Conservation (phyloP, 2,329 filamentous ascomycete species). For the Sclerotinia minor region DNA sequence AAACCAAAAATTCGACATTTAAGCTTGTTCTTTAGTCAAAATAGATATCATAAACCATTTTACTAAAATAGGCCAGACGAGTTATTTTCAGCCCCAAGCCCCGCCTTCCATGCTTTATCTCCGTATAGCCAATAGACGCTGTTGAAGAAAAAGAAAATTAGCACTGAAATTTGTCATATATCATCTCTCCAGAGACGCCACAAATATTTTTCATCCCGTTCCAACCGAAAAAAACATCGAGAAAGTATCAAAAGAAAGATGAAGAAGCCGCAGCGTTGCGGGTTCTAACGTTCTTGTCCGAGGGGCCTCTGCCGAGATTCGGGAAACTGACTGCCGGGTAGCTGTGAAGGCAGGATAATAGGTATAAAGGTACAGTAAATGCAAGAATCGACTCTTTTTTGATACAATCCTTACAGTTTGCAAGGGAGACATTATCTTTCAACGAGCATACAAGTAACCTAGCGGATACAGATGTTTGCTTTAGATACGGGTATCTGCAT, state of each 20-base stretch:
- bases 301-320: constrained; percentile 17
- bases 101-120: neutral
- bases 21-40: constrained; percentile 22
- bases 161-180: neutral
- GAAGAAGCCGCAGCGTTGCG: constrained; percentile 21
- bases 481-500: constrained; percentile 16
- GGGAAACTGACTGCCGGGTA: constrained; percentile 17
- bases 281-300: constrained; percentile 15
- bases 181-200: constrained; percentile 17
- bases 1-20: constrained; percentile 14
- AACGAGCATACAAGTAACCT: neutral
- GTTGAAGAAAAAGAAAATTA: constrained; percentile 4
- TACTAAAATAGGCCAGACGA: constrained; percentile 21
- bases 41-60: neutral
- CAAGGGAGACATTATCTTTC: neutral
- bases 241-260: constrained; percentile 9
- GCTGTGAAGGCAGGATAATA: constrained; percentile 10
- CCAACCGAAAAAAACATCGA: neutral
- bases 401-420: neutral
- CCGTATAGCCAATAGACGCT: neutral
- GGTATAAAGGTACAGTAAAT: neutral
- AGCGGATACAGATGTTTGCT: neutral
- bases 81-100: constrained; percentile 25
- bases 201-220: constrained; percentile 22
- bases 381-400: neutral